phyloP scores from a whole-genome alignment of 306 rosid genomes.

The Begonia fuchsioides region DNA sequence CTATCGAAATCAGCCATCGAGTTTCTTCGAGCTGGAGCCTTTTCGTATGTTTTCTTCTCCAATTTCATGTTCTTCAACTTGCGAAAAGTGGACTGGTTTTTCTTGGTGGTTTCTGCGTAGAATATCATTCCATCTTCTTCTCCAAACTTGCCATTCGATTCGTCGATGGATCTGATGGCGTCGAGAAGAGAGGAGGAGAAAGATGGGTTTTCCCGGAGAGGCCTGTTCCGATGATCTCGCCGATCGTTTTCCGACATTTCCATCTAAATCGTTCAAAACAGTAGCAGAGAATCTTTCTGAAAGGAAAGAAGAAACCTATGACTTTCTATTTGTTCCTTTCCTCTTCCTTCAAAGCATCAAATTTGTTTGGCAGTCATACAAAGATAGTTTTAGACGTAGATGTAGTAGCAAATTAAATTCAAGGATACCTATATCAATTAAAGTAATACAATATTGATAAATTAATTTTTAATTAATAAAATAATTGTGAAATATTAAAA shows the following conservation, averaged over 20 bases:
- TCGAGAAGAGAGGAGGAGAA: conserved; percentile 89
- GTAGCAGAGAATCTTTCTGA: too few relatives aligned
- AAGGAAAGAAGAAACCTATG: neutral
- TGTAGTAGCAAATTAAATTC: too few relatives aligned
- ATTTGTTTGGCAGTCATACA: conserved; percentile 12
- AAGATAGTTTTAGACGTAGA: too few relatives aligned
- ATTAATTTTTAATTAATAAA: too few relatives aligned
- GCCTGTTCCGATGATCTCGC: conserved; percentile 22
- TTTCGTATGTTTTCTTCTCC: conserved; percentile 27
- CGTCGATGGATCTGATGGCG: conserved; percentile 82
- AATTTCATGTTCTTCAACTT: conserved; percentile 11
- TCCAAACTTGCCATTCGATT: conserved; percentile 19
- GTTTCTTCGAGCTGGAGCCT: conserved; percentile 23
- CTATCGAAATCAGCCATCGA: too few relatives aligned
- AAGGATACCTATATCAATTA: too few relatives aligned
- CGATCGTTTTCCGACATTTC: conserved; percentile 41
- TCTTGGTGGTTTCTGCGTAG: neutral
- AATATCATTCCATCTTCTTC: neutral
- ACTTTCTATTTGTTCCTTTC: conserved; percentile 1
- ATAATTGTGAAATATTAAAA: too few relatives aligned
- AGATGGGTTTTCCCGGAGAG: conserved; percentile 61
- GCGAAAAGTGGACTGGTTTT: neutral
- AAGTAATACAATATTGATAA: too few relatives aligned
- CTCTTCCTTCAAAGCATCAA: conserved; percentile 29
- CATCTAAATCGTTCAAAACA: too few relatives aligned